Conservation (phyloP, 1,284 basidiomycete species). For the Puccinia brachypodii region DNA sequence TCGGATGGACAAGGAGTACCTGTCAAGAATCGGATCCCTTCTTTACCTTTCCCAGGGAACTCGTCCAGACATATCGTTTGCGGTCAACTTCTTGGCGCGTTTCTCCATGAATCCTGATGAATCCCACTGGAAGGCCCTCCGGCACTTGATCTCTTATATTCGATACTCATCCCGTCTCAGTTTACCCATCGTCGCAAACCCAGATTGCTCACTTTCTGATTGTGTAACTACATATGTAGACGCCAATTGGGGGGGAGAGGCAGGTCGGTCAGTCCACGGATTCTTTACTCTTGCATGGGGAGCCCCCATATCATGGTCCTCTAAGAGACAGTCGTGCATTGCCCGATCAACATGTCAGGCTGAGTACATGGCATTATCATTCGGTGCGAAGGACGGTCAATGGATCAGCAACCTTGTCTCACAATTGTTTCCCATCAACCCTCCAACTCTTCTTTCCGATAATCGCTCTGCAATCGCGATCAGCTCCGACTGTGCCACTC, state of each 20-base stretch:
- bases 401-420: not conserved
- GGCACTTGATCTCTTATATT: slow-evolving; percentile 11
- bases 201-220: not conserved
- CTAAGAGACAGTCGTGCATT: slow-evolving; percentile 13
- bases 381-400: not conserved
- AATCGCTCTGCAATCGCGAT: not conserved
- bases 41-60: not conserved
- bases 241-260: slow-evolving; percentile 24
- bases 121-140: slow-evolving; percentile 4
- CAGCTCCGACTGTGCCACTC: not conserved
- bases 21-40: not conserved
- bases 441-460: not conserved
- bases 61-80: not conserved
- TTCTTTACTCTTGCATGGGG: not conserved
- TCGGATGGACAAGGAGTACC: not conserved
- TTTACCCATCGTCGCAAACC: not conserved
- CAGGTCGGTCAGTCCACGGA: not conserved
- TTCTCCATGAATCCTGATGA: not conserved
- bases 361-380: slow-evolving; percentile 18
- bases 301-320: not conserved
- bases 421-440: not conserved
- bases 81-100: slow-evolving; percentile 6
- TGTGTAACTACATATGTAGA: not conserved
- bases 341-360: slow-evolving; percentile 5
- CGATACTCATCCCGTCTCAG: not conserved